These are phyloP conservation scores for Capronia coronata DNA, from an alignment of 2,329 filamentous ascomycete genomes.

Conservation along the genomic window DNA sequence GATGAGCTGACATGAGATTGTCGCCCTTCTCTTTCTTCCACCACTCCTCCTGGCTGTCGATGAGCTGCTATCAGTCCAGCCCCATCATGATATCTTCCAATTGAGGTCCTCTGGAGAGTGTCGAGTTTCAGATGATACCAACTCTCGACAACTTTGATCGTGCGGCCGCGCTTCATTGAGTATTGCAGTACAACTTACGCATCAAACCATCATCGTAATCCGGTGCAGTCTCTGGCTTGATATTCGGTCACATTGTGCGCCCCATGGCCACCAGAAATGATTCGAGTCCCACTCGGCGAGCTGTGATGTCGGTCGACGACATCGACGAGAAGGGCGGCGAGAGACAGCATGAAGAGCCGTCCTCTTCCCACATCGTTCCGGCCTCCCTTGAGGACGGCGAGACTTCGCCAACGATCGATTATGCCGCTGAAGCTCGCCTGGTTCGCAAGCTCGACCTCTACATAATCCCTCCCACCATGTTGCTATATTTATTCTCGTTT, in stretches of 20 bases:
- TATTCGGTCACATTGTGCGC: neutral
- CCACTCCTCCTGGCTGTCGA: too few species aligned
- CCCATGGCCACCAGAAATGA: slow-evolving; percentile 12
- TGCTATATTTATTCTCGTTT: slow-evolving; percentile 59
- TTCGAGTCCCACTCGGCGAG: slow-evolving; percentile 9
- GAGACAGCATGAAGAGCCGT: neutral
- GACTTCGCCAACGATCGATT: slow-evolving; percentile 18
- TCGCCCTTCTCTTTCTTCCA: neutral
- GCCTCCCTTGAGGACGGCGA: slow-evolving; percentile 11
- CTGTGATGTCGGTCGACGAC: slow-evolving; percentile 1
- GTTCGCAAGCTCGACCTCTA: slow-evolving; percentile 39
- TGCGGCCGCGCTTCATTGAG: too few species aligned
- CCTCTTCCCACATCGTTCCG: neutral
- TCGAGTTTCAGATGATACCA: neutral
- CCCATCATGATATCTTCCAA: too few species aligned
- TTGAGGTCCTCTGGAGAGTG: too few species aligned
- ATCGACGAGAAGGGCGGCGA: slow-evolving; percentile 1
- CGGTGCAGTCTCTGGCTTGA: neutral
- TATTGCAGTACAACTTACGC: too few species aligned
- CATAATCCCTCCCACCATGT: slow-evolving; percentile 38
- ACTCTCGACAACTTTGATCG: too few species aligned
- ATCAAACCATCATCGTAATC: too few species aligned
- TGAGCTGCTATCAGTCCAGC: too few species aligned
- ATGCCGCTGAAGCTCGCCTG: slow-evolving; percentile 26
- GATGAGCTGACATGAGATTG: neutral